Evolutionary conservation across 805 yeast species (phyloP).

Genomic region (Sugiyamaella lignohabitans): DNA sequence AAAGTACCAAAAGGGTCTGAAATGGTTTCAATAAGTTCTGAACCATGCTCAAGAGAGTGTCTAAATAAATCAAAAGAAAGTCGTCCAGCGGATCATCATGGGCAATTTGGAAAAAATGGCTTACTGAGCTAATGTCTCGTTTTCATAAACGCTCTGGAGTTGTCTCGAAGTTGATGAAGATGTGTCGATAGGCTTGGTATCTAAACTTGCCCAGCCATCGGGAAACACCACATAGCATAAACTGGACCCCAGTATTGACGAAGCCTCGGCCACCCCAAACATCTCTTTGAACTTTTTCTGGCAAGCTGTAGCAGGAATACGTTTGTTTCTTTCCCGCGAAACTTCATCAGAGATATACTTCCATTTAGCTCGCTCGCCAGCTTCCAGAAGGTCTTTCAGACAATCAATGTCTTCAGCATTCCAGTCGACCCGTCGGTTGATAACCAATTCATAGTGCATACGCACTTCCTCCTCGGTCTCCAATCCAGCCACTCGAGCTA

Average conservation of each 20-base stretch:
- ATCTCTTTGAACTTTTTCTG: conserved; percentile 48
- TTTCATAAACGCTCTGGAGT: conserved; percentile 12
- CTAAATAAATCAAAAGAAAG: no score
- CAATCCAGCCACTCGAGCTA: conserved; percentile 54
- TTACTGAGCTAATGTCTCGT: conserved; percentile 2
- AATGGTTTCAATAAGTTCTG: no score
- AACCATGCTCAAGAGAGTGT: no score
- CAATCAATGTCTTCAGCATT: conserved; percentile 41
- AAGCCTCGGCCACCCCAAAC: conserved; percentile 49
- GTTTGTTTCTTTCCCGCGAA: conserved; percentile 31
- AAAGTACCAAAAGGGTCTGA: no score
- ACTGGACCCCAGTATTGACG: conserved; percentile 43
- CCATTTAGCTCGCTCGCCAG: conserved; percentile 57
- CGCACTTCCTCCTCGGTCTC: conserved; percentile 40
- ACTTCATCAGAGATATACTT: conserved; percentile 43
- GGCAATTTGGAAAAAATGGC: no score
- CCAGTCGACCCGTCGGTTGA: conserved; percentile 28
- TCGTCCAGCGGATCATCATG: no score
- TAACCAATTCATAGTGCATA: conserved; percentile 7
- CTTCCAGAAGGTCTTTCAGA: conserved; percentile 41
- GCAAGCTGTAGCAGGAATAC: conserved; percentile 48
- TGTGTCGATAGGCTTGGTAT: conserved; percentile 15
- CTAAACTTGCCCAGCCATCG: conserved; percentile 41
- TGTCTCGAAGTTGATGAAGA: conserved; percentile 1
- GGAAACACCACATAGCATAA: conserved; percentile 46